These are phyloP conservation scores for Linnemannia zychae DNA, from an alignment of 192 early-diverging fungal genomes.

Conservation along the genomic window DNA sequence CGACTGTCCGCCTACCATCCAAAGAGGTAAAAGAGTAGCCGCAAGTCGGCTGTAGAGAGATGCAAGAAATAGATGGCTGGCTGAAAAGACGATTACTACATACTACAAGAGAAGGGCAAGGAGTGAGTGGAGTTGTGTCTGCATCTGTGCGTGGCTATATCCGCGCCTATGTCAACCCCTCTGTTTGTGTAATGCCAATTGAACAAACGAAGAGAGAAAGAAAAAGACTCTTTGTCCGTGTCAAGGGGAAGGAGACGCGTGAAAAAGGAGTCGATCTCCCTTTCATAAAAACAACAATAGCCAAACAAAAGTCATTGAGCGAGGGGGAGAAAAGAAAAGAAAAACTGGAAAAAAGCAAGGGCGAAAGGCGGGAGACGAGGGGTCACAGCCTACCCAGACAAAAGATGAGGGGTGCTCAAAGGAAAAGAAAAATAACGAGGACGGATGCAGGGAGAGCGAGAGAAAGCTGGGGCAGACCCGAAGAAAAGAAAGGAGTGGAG, in stretches of 20 bases:
- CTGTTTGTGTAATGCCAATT: background rate
- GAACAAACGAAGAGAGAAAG: background rate
- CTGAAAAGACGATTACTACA: no score
- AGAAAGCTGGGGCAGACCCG: background rate
- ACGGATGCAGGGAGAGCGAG: background rate
- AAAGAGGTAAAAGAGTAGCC: background rate
- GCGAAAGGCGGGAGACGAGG: background rate
- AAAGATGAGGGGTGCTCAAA: background rate
- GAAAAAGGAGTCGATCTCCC: background rate
- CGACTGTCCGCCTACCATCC: background rate
- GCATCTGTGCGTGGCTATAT: no score
- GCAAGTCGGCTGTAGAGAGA: background rate
- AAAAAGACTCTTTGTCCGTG: background rate
- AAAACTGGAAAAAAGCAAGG: background rate
- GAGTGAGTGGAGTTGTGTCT: background rate
- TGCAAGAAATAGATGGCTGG: background rate
- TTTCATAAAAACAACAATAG: background rate
- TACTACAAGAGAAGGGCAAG: background rate
- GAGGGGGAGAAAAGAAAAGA: background rate
- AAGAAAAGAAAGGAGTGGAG: background rate
- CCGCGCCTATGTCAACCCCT: no score
- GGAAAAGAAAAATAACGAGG: background rate
- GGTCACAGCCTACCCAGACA: background rate
- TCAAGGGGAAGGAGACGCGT: slow-evolving; percentile 11
- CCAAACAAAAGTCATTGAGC: no score